A percentile compares a stretch with the other conserved stretches of the same genome.
phyloP scores from a whole-genome alignment of 352 stramenopile genomes.

The Globisporangium carolinianum region DNA sequence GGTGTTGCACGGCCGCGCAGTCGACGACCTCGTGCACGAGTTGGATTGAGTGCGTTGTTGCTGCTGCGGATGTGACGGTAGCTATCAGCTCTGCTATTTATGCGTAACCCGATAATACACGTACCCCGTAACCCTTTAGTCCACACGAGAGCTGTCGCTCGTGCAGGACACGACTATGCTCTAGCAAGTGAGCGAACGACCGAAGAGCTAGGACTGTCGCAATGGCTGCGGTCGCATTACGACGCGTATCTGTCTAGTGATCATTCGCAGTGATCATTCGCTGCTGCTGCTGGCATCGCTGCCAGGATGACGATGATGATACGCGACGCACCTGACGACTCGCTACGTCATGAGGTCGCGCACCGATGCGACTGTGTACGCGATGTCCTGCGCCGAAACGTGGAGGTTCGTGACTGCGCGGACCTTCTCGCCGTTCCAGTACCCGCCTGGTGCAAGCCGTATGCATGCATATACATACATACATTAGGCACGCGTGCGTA shows the following conservation, averaged over 20 bases:
- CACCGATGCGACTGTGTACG: slow-evolving; percentile 50
- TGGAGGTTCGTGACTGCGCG: slow-evolving; percentile 75
- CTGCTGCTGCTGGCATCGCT: not conserved
- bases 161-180: too few species aligned
- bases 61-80: not conserved
- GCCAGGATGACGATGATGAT: not conserved
- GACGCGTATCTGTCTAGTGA: too few species aligned
- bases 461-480: not conserved
- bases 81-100: not conserved
- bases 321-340: not conserved
- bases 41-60: slow-evolving; percentile 32
- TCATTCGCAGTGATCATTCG: not conserved
- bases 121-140: not conserved
- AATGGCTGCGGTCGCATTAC: too few species aligned
- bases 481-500: not conserved
- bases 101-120: not conserved
- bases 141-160: too few species aligned
- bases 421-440: slow-evolving; percentile 52
- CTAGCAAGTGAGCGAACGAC: too few species aligned
- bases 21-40: slow-evolving; percentile 71
- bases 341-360: slow-evolving; percentile 40
- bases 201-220: too few species aligned
- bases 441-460: slow-evolving; percentile 22
- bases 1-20: slow-evolving; percentile 52
- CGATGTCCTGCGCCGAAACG: slow-evolving; percentile 52